Conservation (phyloP, 2,329 filamentous ascomycete species). For the Diaporthe vexans region DNA sequence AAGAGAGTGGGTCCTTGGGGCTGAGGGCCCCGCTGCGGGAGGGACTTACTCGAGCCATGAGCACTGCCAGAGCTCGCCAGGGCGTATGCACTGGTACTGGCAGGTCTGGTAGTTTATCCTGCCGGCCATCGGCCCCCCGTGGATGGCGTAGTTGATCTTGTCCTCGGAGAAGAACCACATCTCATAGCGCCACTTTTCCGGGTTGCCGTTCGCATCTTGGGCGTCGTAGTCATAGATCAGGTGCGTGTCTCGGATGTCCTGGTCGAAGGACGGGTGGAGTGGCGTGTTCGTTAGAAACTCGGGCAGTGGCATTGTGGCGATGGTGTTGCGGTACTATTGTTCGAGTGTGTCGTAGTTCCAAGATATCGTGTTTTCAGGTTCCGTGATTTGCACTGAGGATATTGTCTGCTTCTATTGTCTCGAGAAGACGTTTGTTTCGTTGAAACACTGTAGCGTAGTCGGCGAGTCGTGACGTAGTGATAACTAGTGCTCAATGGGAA, state of each 20-base stretch:
- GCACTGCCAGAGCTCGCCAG: constrained; percentile 71
- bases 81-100: constrained; percentile 69
- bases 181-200: constrained; percentile 73
- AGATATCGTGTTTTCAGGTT: background rate
- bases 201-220: constrained; percentile 60
- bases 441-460: background rate
- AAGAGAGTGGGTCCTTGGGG: no score
- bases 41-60: constrained; percentile 62
- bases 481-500: constrained; percentile 2
- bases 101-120: constrained; percentile 66
- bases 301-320: constrained; percentile 33
- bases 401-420: background rate
- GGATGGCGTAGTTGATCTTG: constrained; percentile 70
- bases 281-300: constrained; percentile 33
- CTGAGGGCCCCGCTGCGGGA: no score
- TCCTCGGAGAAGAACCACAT: constrained; percentile 71
- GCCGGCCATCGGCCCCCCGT: constrained; percentile 71
- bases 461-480: constrained; percentile 29
- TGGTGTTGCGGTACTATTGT: background rate
- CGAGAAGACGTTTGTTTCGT: background rate
- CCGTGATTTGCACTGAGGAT: background rate
- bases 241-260: constrained; percentile 66
- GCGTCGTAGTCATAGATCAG: constrained; percentile 71
- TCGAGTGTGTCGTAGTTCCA: background rate
- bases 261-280: constrained; percentile 55